phyloP scores from a whole-genome alignment of 2,329 filamentous ascomycete genomes.

The Penicillium sp. region DNA sequence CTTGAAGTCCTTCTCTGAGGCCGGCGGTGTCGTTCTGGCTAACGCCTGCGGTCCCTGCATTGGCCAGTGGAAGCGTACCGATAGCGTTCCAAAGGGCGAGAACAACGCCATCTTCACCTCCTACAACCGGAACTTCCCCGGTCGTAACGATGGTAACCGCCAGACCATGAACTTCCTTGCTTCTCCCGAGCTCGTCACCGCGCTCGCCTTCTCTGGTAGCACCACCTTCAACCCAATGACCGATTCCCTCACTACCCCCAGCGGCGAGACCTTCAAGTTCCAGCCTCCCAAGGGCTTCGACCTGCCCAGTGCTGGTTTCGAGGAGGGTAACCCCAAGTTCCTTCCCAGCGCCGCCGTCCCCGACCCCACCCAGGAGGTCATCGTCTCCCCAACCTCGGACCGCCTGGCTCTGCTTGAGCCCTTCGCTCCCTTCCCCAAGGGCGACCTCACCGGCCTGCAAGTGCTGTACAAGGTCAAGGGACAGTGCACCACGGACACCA shows the following conservation, averaged over 20 bases:
- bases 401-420: constrained; percentile 90
- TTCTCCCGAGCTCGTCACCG: constrained; percentile 93
- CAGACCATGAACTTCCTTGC: constrained; percentile 99
- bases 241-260: constrained; percentile 77
- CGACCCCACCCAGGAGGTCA: constrained; percentile 69
- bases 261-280: constrained; percentile 83
- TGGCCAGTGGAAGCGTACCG: constrained; percentile 91
- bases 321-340: constrained; percentile 73
- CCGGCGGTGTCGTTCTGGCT: constrained; percentile 89
- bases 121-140: constrained; percentile 98
- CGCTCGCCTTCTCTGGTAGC: constrained; percentile 87
- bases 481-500: constrained; percentile 98
- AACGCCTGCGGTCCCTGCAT: constrained; percentile 87
- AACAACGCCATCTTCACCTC: constrained; percentile 93
- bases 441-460: constrained; percentile 73
- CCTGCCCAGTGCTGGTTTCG: constrained; percentile 74
- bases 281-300: constrained; percentile 66
- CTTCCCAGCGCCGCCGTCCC: constrained; percentile 71
- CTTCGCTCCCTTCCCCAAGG: constrained; percentile 77
- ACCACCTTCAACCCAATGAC: constrained; percentile 97
- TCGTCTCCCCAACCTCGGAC: constrained; percentile 82
- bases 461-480: constrained; percentile 96
- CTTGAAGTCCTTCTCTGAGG: constrained; percentile 93
- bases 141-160: constrained; percentile 94
- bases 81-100: constrained; percentile 80